A percentile compares a stretch with the other conserved stretches of the same genome.
Evolutionary conservation across 2,329 filamentous ascomycete species (phyloP).

Genomic region (Curvularia lunata): DNA sequence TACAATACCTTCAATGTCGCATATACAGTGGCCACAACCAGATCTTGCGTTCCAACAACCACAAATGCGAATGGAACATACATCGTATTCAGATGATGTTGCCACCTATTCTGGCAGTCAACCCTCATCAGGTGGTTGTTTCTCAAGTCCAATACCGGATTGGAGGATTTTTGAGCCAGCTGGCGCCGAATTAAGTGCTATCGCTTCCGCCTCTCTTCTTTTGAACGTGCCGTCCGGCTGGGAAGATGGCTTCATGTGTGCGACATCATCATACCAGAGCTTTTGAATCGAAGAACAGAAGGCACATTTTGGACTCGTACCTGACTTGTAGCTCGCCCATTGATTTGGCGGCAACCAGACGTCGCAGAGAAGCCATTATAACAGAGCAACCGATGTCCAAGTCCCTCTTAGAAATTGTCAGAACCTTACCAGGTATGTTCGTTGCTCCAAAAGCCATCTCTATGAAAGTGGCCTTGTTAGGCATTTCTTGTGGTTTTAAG

Average conservation of each 20-base stretch:
- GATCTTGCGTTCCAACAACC: neutral
- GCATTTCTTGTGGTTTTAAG: neutral
- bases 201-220: neutral
- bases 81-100: neutral
- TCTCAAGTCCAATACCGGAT: neutral
- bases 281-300: neutral
- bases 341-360: no score
- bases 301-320: neutral
- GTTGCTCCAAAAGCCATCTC: neutral
- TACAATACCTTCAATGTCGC: conserved; percentile 1
- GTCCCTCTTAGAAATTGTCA: neutral
- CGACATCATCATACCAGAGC: neutral
- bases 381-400: neutral
- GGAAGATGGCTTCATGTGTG: neutral
- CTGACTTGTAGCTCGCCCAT: neutral
- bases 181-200: neutral
- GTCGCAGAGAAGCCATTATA: neutral
- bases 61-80: neutral
- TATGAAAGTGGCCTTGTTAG: neutral
- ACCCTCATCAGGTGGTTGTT: neutral
- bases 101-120: neutral
- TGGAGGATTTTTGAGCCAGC: neutral
- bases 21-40: neutral
- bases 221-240: neutral
- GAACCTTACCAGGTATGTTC: neutral